Conservation (phyloP, 257 asterid genomes). For the Jacaranda mimosifolia region DNA sequence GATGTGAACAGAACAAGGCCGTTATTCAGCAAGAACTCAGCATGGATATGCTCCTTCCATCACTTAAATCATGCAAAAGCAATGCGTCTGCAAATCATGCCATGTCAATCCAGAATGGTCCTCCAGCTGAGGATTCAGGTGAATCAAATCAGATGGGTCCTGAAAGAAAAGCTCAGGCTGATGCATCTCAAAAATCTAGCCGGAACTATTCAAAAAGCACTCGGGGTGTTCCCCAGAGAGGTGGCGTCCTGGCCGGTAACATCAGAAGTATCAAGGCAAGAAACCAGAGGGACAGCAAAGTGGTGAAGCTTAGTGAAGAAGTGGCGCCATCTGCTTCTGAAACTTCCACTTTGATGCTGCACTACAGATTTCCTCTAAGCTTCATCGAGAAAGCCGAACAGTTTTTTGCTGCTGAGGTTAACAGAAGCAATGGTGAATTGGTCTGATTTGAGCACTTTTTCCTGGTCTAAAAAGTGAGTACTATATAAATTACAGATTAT, state of each 20-base stretch:
- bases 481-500: neutral
- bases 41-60: constrained; percentile 91
- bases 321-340: constrained; percentile 49
- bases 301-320: constrained; percentile 66
- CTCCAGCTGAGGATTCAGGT: constrained; percentile 51
- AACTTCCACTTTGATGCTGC: constrained; percentile 64
- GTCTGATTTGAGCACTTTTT: constrained; percentile 31
- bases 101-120: constrained; percentile 34
- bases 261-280: constrained; percentile 54
- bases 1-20: constrained; percentile 91
- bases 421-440: constrained; percentile 33
- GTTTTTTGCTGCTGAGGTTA: constrained; percentile 67
- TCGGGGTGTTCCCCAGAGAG: constrained; percentile 61
- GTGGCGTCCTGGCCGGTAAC: constrained; percentile 38
- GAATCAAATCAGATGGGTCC: constrained; percentile 50
- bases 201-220: constrained; percentile 49
- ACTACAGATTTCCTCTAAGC: constrained; percentile 73
- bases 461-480: neutral
- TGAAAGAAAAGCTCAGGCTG: constrained; percentile 63
- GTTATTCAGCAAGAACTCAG: constrained; percentile 97
- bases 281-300: constrained; percentile 69
- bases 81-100: constrained; percentile 25
- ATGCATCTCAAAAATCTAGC: constrained; percentile 52
- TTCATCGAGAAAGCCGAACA: constrained; percentile 77
- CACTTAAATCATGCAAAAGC: constrained; percentile 80